These are phyloP conservation scores for Pholiota conissans DNA, from an alignment of 768 basidiomycete genomes.

Conservation along the genomic window DNA sequence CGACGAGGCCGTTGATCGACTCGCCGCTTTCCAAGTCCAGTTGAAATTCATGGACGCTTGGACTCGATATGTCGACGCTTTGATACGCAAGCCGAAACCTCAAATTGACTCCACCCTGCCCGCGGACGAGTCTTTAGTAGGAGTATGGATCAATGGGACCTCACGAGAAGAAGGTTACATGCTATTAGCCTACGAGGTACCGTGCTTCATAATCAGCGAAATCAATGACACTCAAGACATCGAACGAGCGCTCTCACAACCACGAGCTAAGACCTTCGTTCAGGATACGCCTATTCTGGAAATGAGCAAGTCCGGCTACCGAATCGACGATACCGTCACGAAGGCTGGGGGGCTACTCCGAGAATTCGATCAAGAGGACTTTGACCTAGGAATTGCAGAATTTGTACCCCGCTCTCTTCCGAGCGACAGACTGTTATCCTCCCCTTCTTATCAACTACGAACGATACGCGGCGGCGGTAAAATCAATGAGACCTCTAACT, in stretches of 20 bases:
- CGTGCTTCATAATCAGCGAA: neutral
- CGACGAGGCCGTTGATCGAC: neutral
- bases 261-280: neutral
- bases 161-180: neutral
- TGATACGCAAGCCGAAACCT: no score
- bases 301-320: neutral
- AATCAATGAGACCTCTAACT: no score
- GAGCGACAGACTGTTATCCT: no score
- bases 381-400: no score
- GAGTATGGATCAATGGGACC: neutral
- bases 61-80: neutral
- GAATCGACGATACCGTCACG: no score
- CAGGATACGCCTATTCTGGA: neutral
- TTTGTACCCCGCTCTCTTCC: no score
- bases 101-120: no score
- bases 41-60: constrained; percentile 4
- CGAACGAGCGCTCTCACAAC: neutral
- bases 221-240: neutral
- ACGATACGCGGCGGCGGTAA: no score
- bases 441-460: no score
- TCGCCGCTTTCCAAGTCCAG: neutral
- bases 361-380: no score
- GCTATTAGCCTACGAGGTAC: neutral
- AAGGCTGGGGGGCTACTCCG: no score
- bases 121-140: neutral